These are phyloP conservation scores for Saxispiralis lemnorum DNA, from an alignment of 495 filamentous ascomycete genomes.

Conservation along the genomic window DNA sequence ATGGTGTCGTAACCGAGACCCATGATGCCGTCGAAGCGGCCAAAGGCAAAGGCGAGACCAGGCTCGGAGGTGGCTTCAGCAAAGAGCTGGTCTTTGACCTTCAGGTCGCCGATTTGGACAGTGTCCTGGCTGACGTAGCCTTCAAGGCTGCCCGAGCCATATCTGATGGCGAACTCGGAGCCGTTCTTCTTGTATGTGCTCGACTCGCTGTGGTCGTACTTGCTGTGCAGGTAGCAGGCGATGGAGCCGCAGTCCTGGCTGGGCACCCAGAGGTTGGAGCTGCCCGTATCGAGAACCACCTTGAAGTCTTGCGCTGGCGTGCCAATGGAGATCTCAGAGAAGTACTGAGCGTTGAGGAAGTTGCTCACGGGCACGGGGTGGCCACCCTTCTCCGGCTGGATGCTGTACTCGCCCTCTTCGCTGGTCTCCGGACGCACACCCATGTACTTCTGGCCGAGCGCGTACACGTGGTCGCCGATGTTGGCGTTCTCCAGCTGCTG, in stretches of 20 bases:
- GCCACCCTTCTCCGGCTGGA: conserved; percentile 45
- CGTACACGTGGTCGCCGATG: conserved; percentile 61
- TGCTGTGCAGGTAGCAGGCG: conserved; percentile 91
- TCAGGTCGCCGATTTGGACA: conserved; percentile 74
- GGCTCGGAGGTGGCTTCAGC: conserved; percentile 91
- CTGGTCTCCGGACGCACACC: conserved; percentile 49
- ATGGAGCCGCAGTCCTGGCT: conserved; percentile 82
- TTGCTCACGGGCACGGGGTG: conserved; percentile 86
- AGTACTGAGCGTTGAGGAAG: conserved; percentile 99
- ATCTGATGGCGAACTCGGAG: conserved; percentile 77
- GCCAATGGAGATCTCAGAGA: conserved; percentile 86
- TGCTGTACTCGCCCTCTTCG: conserved; percentile 33
- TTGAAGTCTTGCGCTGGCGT: conserved; percentile 91
- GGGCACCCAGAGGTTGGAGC: conserved; percentile 98
- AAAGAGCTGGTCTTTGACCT: conserved; percentile 74
- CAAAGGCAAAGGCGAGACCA: conserved; percentile 93
- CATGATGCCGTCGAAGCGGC: conserved; percentile 93
- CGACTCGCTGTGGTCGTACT: conserved; percentile 83
- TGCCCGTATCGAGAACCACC: conserved; percentile 94
- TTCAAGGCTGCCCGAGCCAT: conserved; percentile 86
- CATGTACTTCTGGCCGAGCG: conserved; percentile 87
- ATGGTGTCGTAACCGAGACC: conserved; percentile 90
- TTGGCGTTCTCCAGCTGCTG: conserved; percentile 72
- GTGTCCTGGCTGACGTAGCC: conserved; percentile 84
- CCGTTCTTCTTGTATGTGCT: conserved; percentile 91